Conservation (phyloP, 257 asterid genomes). For the Henckelia pumila region DNA sequence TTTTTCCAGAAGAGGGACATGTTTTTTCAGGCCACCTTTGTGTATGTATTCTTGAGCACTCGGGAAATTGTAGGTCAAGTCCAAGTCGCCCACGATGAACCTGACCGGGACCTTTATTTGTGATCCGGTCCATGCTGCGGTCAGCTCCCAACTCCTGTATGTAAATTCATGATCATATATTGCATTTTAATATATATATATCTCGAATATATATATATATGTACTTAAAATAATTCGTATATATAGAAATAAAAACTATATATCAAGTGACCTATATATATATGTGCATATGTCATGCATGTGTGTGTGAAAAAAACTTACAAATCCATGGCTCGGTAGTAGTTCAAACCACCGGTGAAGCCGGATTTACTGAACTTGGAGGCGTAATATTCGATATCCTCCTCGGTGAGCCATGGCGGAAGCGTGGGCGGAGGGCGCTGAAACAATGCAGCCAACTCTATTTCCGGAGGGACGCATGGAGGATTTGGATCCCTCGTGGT, state of each 20-base stretch:
- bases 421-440: neutral
- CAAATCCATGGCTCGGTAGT: conserved; percentile 50
- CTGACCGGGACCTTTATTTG: conserved; percentile 42
- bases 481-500: conserved; percentile 17
- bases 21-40: conserved; percentile 32
- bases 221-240: no score
- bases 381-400: conserved; percentile 39
- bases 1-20: conserved; percentile 36
- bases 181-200: no score
- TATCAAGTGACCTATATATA: no score
- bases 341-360: conserved; percentile 55
- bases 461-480: conserved; percentile 26
- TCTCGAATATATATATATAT: no score
- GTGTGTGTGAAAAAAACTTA: no score
- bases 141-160: conserved; percentile 55
- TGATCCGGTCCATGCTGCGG: conserved; percentile 48
- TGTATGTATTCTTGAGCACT: conserved; percentile 20
- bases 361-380: conserved; percentile 38
- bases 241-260: no score
- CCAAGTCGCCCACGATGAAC: conserved; percentile 44
- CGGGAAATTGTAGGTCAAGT: conserved; percentile 35
- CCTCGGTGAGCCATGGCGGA: conserved; percentile 47
- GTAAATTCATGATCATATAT: no score
- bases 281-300: no score
- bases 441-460: conserved; percentile 24